Conservation (phyloP, 768 basidiomycete genomes). For the Phaeotremella fagi region DNA sequence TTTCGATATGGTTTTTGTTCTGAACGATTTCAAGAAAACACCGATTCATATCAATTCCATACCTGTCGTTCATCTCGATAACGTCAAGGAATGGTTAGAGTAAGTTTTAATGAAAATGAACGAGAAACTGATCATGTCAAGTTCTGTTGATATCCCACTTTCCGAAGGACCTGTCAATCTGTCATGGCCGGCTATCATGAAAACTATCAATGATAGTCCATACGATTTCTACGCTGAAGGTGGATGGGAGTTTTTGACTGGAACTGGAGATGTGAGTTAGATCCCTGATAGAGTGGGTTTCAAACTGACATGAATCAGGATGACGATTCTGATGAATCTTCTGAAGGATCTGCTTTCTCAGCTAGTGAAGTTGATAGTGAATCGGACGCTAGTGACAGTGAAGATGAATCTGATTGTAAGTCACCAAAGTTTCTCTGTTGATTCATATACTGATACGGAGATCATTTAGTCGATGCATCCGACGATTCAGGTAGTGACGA, state of each 20-base stretch:
- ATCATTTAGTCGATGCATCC: slow-evolving; percentile 37
- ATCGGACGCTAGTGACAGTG: slow-evolving; percentile 50
- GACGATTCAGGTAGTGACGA: slow-evolving; percentile 36
- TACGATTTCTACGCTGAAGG: slow-evolving; percentile 91
- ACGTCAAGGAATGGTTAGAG: slow-evolving; percentile 99
- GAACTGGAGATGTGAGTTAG: slow-evolving; percentile 60
- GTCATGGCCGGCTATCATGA: slow-evolving; percentile 98
- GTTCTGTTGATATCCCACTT: slow-evolving; percentile 94
- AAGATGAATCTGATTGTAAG: slow-evolving; percentile 60
- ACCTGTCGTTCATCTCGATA: slow-evolving; percentile 80
- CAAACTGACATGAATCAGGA: slow-evolving; percentile 44
- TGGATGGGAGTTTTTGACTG: slow-evolving; percentile 90
- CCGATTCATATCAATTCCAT: slow-evolving; percentile 97
- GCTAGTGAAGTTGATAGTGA: slow-evolving; percentile 50
- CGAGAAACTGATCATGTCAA: slow-evolving; percentile 40
- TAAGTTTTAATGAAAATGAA: slow-evolving; percentile 51
- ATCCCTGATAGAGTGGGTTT: neutral
- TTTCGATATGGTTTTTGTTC: slow-evolving; percentile 94
- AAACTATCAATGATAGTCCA: slow-evolving; percentile 93
- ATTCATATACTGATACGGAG: slow-evolving; percentile 8
- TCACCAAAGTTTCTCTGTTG: slow-evolving; percentile 46
- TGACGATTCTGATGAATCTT: slow-evolving; percentile 33
- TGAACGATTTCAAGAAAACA: slow-evolving; percentile 88
- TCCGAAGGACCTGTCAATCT: slow-evolving; percentile 94
- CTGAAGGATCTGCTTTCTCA: slow-evolving; percentile 38